These are phyloP conservation scores for Tylopilus orsonianus DNA, from an alignment of 1,284 basidiomycete genomes.

Conservation along the genomic window DNA sequence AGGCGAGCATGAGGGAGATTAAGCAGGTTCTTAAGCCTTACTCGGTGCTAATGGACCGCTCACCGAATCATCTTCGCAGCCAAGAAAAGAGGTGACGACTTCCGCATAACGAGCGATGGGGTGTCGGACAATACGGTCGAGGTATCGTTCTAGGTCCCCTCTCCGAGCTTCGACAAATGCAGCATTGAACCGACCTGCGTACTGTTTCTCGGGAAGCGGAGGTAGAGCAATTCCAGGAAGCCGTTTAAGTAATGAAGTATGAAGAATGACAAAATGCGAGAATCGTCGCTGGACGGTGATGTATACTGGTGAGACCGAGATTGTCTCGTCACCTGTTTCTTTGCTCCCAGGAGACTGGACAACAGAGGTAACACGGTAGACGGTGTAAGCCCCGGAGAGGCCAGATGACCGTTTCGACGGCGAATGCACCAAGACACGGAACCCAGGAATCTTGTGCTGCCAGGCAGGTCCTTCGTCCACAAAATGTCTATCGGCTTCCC, in stretches of 20 bases:
- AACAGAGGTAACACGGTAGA: conserved; percentile 76
- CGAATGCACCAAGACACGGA: conserved; percentile 75
- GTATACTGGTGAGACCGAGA: conserved; percentile 42
- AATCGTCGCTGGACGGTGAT: conserved; percentile 80
- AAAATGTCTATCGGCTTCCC: conserved; percentile 67
- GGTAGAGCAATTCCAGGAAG: conserved; percentile 78
- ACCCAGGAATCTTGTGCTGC: conserved; percentile 69
- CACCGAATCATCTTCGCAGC: conserved; percentile 71
- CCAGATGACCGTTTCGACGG: conserved; percentile 69
- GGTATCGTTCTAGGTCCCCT: conserved; percentile 78
- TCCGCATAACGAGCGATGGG: conserved; percentile 78
- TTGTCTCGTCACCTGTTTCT: conserved; percentile 17
- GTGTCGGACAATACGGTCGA: conserved; percentile 71
- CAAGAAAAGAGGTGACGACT: conserved; percentile 78
- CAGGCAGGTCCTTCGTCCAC: conserved; percentile 74
- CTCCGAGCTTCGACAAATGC: conserved; percentile 82
- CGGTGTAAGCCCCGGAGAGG: conserved; percentile 70
- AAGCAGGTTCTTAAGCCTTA: conserved; percentile 7
- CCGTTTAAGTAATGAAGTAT: conserved; percentile 62
- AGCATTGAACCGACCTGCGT: conserved; percentile 74
- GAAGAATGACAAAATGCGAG: conserved; percentile 80
- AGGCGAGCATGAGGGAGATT: conserved; percentile 10
- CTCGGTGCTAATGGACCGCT: conserved; percentile 27
- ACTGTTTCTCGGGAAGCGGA: conserved; percentile 81
- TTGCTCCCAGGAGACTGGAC: conserved; percentile 43